Conservation (phyloP, 257 asterid genomes). For the Fraxinus anomala region DNA sequence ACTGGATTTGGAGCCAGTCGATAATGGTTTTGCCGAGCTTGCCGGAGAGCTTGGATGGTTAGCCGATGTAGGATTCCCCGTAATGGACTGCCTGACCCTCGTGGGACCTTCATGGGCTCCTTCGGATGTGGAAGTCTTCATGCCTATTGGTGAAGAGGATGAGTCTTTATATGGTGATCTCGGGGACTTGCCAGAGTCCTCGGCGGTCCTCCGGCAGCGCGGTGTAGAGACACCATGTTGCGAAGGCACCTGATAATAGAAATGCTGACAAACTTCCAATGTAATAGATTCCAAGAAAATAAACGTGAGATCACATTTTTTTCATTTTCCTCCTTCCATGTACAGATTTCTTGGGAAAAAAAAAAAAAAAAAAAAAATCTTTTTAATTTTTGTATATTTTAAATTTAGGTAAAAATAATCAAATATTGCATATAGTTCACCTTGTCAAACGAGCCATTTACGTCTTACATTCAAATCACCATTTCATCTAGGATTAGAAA, state of each 20-base stretch:
- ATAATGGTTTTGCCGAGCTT: slow-evolving; percentile 47
- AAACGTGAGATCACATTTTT: not conserved
- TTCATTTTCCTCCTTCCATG: not conserved
- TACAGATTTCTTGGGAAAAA: not conserved
- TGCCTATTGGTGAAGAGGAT: slow-evolving; percentile 72
- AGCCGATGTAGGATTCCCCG: slow-evolving; percentile 49
- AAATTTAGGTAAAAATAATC: too few relatives aligned
- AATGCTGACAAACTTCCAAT: not conserved
- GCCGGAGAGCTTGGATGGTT: slow-evolving; percentile 76
- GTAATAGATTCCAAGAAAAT: not conserved
- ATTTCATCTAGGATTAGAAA: not conserved
- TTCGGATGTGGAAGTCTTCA: slow-evolving; percentile 45
- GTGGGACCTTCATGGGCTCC: slow-evolving; percentile 58
- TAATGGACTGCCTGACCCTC: slow-evolving; percentile 48
- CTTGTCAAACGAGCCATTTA: not conserved
- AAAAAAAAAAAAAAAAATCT: not conserved
- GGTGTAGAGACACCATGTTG: slow-evolving; percentile 46
- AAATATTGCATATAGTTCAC: not conserved
- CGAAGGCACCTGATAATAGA: slow-evolving; percentile 40
- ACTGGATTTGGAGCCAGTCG: slow-evolving; percentile 44
- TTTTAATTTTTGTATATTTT: not conserved
- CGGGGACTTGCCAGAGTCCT: slow-evolving; percentile 76
- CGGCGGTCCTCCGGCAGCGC: slow-evolving; percentile 59
- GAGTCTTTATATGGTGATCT: slow-evolving; percentile 71
- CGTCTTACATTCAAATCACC: not conserved